Conservation (phyloP, 2,329 filamentous ascomycete genomes). For the Pyricularia grisea region DNA sequence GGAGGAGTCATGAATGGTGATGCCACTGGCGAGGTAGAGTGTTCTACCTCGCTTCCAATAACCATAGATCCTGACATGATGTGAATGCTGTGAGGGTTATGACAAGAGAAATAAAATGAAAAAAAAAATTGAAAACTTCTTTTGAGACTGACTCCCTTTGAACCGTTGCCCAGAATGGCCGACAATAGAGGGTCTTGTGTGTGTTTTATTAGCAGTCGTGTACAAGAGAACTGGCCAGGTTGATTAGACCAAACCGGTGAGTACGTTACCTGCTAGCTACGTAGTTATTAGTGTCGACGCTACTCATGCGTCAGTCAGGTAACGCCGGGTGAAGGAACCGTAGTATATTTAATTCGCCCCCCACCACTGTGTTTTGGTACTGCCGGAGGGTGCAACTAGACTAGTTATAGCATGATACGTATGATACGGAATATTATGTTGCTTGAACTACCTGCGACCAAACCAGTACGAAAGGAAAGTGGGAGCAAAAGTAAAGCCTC, state of each 20-base stretch:
- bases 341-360: background rate
- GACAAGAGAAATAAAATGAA: background rate
- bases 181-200: background rate
- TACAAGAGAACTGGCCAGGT: background rate
- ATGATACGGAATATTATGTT: background rate
- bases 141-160: background rate
- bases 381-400: background rate
- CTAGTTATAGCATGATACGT: background rate
- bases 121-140: background rate
- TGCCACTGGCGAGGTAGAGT: background rate
- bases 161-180: background rate
- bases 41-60: background rate
- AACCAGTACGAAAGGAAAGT: background rate
- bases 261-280: background rate
- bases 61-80: background rate
- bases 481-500: background rate
- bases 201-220: background rate
- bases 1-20: conserved; percentile 1
- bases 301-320: background rate
- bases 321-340: background rate
- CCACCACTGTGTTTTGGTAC: background rate
- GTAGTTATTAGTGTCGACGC: background rate
- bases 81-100: background rate
- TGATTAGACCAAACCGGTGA: background rate
- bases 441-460: too few relatives aligned